phyloP scores from a whole-genome alignment of 495 filamentous ascomycete genomes.

The Penicillium canescens region DNA sequence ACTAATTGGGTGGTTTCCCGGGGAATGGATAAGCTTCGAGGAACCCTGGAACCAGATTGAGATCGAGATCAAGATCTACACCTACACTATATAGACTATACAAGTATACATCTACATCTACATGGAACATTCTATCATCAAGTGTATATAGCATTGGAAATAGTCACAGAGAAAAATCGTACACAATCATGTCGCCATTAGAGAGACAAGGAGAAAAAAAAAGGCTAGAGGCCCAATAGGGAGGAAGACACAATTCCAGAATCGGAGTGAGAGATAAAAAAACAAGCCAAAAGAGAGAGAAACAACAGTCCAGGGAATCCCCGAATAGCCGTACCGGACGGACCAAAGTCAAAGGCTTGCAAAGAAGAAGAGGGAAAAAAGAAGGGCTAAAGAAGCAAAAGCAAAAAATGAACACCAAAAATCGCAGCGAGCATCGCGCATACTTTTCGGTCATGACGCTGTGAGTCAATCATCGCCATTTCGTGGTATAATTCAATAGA shows the following conservation, averaged over 20 bases:
- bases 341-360: conserved; percentile 22
- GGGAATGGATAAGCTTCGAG: no score
- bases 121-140: neutral
- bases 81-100: neutral
- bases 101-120: neutral
- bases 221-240: conserved; percentile 3
- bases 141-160: conserved; percentile 10
- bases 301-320: conserved; percentile 7
- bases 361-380: conserved; percentile 18
- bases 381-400: conserved; percentile 8
- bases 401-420: conserved; percentile 12
- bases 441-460: conserved; percentile 17
- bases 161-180: conserved; percentile 25
- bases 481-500: conserved; percentile 33
- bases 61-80: neutral
- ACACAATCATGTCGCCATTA: conserved; percentile 31
- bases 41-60: no score
- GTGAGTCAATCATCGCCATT: conserved; percentile 14
- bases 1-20: no score
- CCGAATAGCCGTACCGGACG: conserved; percentile 26
- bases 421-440: conserved; percentile 14
- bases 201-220: conserved; percentile 9
- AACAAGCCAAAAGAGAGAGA: conserved; percentile 17
- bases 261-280: conserved; percentile 14
- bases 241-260: conserved; percentile 20